Evolutionary conservation across 2,329 filamentous ascomycete species (phyloP).

Genomic region (Cladophialophora yegresii): DNA sequence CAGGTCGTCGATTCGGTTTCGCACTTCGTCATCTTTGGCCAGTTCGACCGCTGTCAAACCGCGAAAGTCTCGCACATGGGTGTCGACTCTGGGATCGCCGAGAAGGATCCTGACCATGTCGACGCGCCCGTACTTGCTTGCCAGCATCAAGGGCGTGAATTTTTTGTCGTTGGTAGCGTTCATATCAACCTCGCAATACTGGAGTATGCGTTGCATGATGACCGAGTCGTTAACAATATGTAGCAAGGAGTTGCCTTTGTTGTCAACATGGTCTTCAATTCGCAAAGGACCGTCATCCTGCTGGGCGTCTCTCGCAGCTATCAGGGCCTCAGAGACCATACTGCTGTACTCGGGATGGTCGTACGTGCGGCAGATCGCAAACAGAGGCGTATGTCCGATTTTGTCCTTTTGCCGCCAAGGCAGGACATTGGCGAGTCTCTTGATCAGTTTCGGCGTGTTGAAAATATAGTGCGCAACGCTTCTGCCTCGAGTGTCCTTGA

Average conservation of each 20-base stretch:
- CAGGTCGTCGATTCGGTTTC: conserved; percentile 94
- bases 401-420: conserved; percentile 91
- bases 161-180: conserved; percentile 94
- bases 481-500: conserved; percentile 80
- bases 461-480: conserved; percentile 96
- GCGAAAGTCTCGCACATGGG: conserved; percentile 77
- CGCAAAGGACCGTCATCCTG: conserved; percentile 78
- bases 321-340: conserved; percentile 83
- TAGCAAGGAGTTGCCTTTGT: conserved; percentile 90
- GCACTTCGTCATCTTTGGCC: conserved; percentile 95
- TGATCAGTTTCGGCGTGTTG: conserved; percentile 79
- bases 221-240: conserved; percentile 89
- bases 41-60: conserved; percentile 93
- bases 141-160: conserved; percentile 96
- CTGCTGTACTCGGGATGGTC: conserved; percentile 82
- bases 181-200: conserved; percentile 87
- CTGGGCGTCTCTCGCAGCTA: conserved; percentile 72
- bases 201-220: conserved; percentile 72
- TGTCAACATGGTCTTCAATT: conserved; percentile 88
- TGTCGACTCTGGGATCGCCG: conserved; percentile 81
- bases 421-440: conserved; percentile 71
- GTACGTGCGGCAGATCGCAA: conserved; percentile 92
- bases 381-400: conserved; percentile 96
- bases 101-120: conserved; percentile 91
- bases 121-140: conserved; percentile 94